Conservation (phyloP, 1,284 basidiomycete genomes). For the Cryptococcus sp. region DNA sequence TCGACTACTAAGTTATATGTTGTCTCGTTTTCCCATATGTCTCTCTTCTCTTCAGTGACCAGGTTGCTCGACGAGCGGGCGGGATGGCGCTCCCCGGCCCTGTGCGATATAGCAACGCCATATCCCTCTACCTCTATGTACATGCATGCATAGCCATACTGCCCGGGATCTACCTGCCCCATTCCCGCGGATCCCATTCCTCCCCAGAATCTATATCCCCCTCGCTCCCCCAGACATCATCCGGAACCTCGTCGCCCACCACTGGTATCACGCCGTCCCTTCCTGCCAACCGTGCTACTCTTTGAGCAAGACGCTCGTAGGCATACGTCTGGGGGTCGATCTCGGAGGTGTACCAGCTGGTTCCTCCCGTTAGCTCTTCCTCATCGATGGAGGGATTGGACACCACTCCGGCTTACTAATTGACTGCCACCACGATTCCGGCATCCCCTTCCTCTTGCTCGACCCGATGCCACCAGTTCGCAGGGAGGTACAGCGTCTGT, state of each 20-base stretch:
- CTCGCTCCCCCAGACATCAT: slow-evolving; percentile 23
- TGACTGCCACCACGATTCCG: slow-evolving; percentile 63
- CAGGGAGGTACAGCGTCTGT: slow-evolving; percentile 80
- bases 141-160: too few species aligned
- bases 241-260: slow-evolving; percentile 19
- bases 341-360: slow-evolving; percentile 40
- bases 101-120: too few species aligned
- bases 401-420: slow-evolving; percentile 68
- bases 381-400: not conserved
- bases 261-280: slow-evolving; percentile 31
- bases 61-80: too few species aligned
- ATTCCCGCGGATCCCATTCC: slow-evolving; percentile 38
- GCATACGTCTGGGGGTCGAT: slow-evolving; percentile 33
- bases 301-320: slow-evolving; percentile 29
- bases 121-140: too few species aligned
- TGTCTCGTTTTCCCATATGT: too few species aligned
- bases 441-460: slow-evolving; percentile 58
- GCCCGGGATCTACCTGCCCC: slow-evolving; percentile 23
- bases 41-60: too few species aligned
- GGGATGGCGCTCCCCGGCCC: too few species aligned
- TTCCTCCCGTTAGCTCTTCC: not conserved
- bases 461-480: slow-evolving; percentile 91
- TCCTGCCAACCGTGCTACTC: slow-evolving; percentile 34
- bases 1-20: too few species aligned
- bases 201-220: slow-evolving; percentile 19